Base-by-base conservation (phyloP, 805 yeast species). In the Clavispora phyllophila region DNA sequence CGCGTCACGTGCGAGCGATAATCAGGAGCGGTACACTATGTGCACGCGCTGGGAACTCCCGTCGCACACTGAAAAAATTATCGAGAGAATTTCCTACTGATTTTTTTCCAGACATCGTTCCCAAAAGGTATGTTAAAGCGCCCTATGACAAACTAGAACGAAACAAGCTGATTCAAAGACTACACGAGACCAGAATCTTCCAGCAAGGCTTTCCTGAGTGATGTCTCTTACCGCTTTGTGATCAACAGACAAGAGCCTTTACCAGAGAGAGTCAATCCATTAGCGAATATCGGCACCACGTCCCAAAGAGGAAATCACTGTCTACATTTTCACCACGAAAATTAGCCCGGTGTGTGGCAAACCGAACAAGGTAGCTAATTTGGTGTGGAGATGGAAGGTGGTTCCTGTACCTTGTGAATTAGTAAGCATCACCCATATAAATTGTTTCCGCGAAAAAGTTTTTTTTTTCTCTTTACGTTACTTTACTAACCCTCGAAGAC, bases 401-500 rank as follows among this genome's bases (percentile, higher is more conserved):
- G 12, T 17, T 20, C 25, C 25, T 19, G 36, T 20, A 36, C 13
- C 17, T 20, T 14, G 32, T 18, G 22, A 41, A 40, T 28, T 13
- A 28, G 36, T 32, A 41, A 26, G 20, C 33, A 26, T 14, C 18
- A n/a, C 20, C n/a, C 37, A 37, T 34, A 33, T 39, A 49, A 47
- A 49, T 57, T 56, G 64, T 60, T 13, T 19, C n/a, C 25, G 19
- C 23, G 26, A 23, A 34, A 34, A 33, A 12, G 9, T 38, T 40
- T 36, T 19, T 32, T 37, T 19, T 18, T 18, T 15, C 40, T 13
- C 37, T 24, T 24, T 31, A 27, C 24, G 8, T 22, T 26, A 27
- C 12, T 37, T 28, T 32, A 32, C 41, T 39, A 25, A 60, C 61
- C 65, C 43, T 23, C 39, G 26, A 47, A 63, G 70, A 73, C 81